Conservation (phyloP, 257 asterid genomes). For the Nicotiana benthamiana region DNA sequence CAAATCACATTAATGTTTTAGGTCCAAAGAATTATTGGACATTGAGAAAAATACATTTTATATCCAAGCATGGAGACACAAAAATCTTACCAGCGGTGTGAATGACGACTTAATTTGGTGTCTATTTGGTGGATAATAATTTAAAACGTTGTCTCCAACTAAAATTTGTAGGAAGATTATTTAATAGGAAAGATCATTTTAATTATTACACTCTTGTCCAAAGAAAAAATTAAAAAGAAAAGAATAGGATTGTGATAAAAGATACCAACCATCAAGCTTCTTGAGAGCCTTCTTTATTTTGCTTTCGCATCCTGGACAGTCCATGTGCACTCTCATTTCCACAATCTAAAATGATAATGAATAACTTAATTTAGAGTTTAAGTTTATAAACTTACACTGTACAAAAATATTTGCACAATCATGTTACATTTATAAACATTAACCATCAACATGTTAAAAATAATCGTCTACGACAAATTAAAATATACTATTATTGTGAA, state of each 20-base stretch:
- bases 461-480: background rate
- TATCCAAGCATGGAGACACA: background rate
- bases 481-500: background rate
- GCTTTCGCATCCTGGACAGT: slow-evolving; percentile 68
- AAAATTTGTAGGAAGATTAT: background rate
- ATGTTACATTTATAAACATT: background rate
- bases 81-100: background rate
- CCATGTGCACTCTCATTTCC: slow-evolving; percentile 84
- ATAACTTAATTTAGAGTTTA: background rate
- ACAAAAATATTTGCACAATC: background rate
- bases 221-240: background rate
- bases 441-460: background rate
- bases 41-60: background rate
- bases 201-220: too few relatives aligned
- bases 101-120: background rate
- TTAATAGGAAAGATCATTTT: background rate
- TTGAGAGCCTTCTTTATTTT: slow-evolving; percentile 53
- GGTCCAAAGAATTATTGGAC: background rate
- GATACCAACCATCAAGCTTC: slow-evolving; percentile 38
- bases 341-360: slow-evolving; percentile 41
- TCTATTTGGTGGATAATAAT: background rate
- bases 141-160: background rate
- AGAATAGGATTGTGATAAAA: slow-evolving; percentile 4
- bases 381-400: background rate
- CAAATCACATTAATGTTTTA: background rate